A percentile compares a stretch with the other conserved stretches of the same genome.
Evolutionary conservation across 257 asterid species (phyloP).

Genomic region (Nicotiana attenuata): DNA sequence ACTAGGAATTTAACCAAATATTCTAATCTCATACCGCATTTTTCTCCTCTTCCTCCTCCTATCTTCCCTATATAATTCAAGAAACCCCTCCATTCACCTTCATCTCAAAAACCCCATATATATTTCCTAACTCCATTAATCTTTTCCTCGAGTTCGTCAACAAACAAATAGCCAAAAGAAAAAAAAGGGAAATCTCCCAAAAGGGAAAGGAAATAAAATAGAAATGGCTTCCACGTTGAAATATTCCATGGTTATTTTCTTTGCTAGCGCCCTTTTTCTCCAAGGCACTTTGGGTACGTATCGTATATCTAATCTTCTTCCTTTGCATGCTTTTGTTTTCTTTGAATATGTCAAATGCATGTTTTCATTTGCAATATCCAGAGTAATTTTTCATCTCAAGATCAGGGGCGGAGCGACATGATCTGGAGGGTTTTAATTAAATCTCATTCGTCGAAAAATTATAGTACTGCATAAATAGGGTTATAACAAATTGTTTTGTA

Average conservation of each 20-base stretch:
- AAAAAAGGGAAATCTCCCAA: neutral
- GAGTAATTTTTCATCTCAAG: neutral
- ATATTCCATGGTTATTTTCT: constrained; percentile 11
- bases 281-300: constrained; percentile 40
- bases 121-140: neutral
- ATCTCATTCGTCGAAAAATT: neutral
- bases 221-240: neutral
- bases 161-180: neutral
- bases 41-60: neutral
- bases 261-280: constrained; percentile 31
- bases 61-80: neutral
- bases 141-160: neutral
- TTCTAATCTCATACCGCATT: neutral
- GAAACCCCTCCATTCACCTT: neutral
- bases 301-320: neutral
- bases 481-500: neutral
- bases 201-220: neutral
- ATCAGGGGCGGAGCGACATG: neutral
- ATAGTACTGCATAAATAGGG: neutral
- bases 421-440: neutral
- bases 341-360: neutral
- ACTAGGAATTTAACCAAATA: neutral
- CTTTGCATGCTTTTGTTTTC: neutral
- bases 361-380: neutral
- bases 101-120: neutral